Evolutionary conservation across 225 moss, liverwort and hornwort genomes (phyloP).

Genomic region (Anthoceros angustus): DNA sequence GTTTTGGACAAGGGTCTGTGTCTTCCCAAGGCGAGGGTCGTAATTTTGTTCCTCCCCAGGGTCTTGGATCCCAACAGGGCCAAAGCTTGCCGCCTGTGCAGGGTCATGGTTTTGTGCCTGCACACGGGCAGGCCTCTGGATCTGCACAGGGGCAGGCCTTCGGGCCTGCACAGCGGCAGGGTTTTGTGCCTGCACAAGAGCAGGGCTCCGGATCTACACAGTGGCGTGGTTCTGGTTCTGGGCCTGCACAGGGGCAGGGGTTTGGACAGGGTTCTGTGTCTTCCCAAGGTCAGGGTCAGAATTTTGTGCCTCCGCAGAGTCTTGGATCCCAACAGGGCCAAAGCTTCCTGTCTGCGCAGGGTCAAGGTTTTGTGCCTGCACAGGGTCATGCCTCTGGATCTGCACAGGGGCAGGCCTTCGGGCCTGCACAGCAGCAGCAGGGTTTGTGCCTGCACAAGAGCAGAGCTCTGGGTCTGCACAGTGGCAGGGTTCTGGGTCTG

Average conservation of each 20-base stretch:
- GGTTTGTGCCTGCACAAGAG: neutral
- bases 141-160: too few species aligned
- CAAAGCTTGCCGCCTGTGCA: neutral
- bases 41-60: neutral
- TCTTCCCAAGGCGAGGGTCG: neutral
- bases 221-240: neutral
- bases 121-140: neutral
- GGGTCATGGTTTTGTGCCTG: neutral
- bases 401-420: too few species aligned
- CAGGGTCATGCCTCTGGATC: neutral
- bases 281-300: neutral
- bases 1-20: neutral
- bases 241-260: too few species aligned
- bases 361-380: neutral
- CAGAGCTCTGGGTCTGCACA: too few species aligned
- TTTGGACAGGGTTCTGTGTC: neutral
- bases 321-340: neutral
- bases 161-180: neutral
- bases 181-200: neutral
- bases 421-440: neutral
- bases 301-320: neutral
- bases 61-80: neutral
- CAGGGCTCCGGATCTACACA: neutral
- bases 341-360: neutral
- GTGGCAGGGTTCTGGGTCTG: neutral